phyloP scores from a whole-genome alignment of 163 green algal genomes.

The Chloromonas sp. region DNA sequence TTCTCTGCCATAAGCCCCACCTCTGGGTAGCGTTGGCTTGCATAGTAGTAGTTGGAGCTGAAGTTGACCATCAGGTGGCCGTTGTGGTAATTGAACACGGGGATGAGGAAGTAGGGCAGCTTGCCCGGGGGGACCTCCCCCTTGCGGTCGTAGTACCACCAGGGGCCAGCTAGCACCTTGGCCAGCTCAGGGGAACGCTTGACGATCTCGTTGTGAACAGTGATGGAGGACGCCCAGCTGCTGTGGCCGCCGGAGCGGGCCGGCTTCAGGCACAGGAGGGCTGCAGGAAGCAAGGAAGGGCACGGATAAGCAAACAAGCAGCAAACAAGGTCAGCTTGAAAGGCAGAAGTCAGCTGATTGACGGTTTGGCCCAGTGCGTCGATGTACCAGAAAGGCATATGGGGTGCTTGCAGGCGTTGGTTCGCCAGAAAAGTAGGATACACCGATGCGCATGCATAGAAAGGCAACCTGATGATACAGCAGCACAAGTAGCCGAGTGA shows the following conservation, averaged over 20 bases:
- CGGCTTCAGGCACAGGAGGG: slow-evolving; percentile 68
- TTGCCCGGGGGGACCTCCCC: slow-evolving; percentile 68
- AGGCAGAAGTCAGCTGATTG: too few species aligned
- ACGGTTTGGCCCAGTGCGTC: too few species aligned
- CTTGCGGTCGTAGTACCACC: slow-evolving; percentile 74
- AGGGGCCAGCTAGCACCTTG: slow-evolving; percentile 16
- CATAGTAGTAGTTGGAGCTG: slow-evolving; percentile 37
- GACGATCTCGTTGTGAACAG: slow-evolving; percentile 74
- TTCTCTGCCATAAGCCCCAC: slow-evolving; percentile 19
- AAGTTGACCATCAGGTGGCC: slow-evolving; percentile 61
- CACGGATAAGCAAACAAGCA: background rate
- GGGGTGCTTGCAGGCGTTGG: too few species aligned
- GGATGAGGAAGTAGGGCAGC: slow-evolving; percentile 65
- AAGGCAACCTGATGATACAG: too few species aligned
- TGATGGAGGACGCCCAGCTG: slow-evolving; percentile 52
- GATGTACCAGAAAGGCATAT: too few species aligned
- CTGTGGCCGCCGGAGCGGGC: slow-evolving; percentile 54
- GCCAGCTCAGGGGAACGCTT: slow-evolving; percentile 46
- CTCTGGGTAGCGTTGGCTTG: slow-evolving; percentile 61
- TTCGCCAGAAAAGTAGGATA: too few species aligned
- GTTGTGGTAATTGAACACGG: slow-evolving; percentile 68
- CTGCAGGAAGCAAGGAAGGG: slow-evolving; percentile 15
- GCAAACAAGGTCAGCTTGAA: too few species aligned
- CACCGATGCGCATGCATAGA: too few species aligned
- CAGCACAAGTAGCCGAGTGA: too few species aligned